phyloP scores from a whole-genome alignment of 352 stramenopile genomes.

The Phytophthora cactorum region DNA sequence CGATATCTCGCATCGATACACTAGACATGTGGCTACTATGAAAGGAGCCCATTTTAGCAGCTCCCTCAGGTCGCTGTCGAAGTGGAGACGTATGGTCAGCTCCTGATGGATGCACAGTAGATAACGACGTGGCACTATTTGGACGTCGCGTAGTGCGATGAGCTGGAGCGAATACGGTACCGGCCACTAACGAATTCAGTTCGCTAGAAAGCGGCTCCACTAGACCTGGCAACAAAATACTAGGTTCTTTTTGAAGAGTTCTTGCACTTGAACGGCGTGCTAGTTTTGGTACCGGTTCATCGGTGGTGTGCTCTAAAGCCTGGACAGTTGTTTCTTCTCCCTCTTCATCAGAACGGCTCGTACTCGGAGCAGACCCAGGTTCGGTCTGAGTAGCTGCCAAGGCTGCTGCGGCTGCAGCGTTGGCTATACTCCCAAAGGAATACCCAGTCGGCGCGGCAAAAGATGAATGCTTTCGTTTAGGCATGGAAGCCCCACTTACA shows the following conservation, averaged over 20 bases:
- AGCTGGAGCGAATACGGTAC: background rate
- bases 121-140: constrained; percentile 30
- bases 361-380: constrained; percentile 12
- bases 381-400: background rate
- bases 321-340: constrained; percentile 19
- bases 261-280: background rate
- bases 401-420: background rate
- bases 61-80: constrained; percentile 3
- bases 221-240: constrained; percentile 8
- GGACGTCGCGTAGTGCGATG: constrained; percentile 4
- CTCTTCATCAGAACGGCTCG: background rate
- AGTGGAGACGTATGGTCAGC: background rate
- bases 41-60: constrained; percentile 5
- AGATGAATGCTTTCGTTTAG: constrained; percentile 21
- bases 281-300: background rate
- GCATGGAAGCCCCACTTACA: constrained; percentile 28
- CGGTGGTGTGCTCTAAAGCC: constrained; percentile 5
- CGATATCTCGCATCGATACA: constrained; percentile 21
- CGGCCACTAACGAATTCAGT: background rate
- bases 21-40: constrained; percentile 6
- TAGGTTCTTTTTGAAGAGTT: background rate
- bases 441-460: constrained; percentile 5
- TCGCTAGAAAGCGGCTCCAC: background rate
- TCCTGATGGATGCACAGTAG: constrained; percentile 26
- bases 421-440: background rate